Percentiles rank a stretch among this genome's conserved stretches.
Evolutionary conservation across 2,329 filamentous ascomycete species (phyloP).

Genomic region (Monilinia aucupariae): DNA sequence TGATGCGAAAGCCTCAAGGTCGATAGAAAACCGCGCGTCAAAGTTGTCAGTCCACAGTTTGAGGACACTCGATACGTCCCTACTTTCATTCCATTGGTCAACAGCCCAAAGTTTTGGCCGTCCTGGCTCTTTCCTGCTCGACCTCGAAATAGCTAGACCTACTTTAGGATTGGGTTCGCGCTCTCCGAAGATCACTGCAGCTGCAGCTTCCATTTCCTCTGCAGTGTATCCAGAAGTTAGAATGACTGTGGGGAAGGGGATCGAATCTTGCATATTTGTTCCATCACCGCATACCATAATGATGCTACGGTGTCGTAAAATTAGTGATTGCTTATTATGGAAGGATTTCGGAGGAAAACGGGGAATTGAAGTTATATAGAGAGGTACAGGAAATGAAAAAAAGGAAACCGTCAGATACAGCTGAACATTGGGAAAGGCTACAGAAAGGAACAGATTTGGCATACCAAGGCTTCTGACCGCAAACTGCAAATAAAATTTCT

Average conservation of each 20-base stretch:
- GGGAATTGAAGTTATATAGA: background rate
- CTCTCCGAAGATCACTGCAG: constrained; percentile 47
- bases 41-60: constrained; percentile 30
- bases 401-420: background rate
- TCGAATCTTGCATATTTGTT: constrained; percentile 37
- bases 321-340: background rate
- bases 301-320: constrained; percentile 34
- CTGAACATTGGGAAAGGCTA: background rate
- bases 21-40: constrained; percentile 41
- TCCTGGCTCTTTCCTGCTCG: background rate
- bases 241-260: constrained; percentile 47
- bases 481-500: constrained; percentile 38
- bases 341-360: background rate
- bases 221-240: constrained; percentile 46
- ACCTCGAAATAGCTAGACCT: background rate
- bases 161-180: constrained; percentile 1
- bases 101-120: constrained; percentile 31
- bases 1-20: constrained; percentile 39
- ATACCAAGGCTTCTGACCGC: constrained; percentile 42
- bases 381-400: background rate
- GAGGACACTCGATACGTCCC: constrained; percentile 29
- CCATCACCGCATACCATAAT: constrained; percentile 48
- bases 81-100: constrained; percentile 32
- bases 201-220: constrained; percentile 45
- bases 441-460: background rate